Evolutionary conservation across 345 rosid genomes (phyloP), one percentile per base, ranked within the genome.

Genomic region (Populus deltoides): DNA sequence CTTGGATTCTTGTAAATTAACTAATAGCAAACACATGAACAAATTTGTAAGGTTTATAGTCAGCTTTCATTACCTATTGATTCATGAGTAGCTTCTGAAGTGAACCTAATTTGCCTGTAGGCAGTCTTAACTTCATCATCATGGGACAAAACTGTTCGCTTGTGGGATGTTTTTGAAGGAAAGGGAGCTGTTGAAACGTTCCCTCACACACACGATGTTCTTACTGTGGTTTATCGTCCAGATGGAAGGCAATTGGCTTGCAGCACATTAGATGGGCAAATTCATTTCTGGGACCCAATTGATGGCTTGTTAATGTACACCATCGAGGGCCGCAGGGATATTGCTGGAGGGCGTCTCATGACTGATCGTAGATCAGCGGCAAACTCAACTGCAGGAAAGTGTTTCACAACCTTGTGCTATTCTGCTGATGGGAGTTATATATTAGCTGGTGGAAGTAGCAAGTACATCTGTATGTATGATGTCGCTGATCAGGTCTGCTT

Each of bases 401-500:
- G 90, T 87, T 96, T 96, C 80, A 91, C 97, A 53, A 90, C 93
- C 35, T 85, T 93, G 83, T 93, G 97, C 81, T 96, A 89, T 87
- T 89, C 97, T 55, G 99, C 98, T 80, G 99, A 96, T 82, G 99
- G 99, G 78, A 91, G 94, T 85, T 92, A 90, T 78, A 89, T 96
- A 75, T 82, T 93, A 84, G 99, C 97, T 33, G 99, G 97, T 43
- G 98, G 99, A 79, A 91, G 85, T 77, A 96, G 98, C 87, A 96
- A 97, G 90, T 96, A 84, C 83, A 92, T 96, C 55, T 96, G 99
- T 82, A 91, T 96, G 93, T 96, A 96, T 81, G 99, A 93, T 84
- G 89, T 96, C 75, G 86, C 93, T 33, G 99, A 96, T 86, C 99
- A 93, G 97, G 99, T 96, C 61, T 73, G 90, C 82, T 66, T 71